phyloP scores from a whole-genome alignment of 1,284 basidiomycete species.

The Naganishia sp. region DNA sequence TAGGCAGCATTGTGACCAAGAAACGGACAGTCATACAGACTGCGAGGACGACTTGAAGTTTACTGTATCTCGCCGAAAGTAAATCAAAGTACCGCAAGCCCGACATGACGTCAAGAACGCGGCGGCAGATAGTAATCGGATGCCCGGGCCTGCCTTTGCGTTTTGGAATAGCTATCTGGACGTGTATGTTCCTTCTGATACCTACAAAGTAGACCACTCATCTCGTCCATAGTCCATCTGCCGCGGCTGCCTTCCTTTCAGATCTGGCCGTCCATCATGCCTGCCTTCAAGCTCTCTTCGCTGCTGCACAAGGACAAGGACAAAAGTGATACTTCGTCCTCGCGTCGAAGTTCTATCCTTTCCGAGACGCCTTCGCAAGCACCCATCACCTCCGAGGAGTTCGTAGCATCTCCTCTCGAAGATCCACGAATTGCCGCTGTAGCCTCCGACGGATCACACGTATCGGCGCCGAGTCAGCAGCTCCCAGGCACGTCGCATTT shows the following conservation, averaged over 20 bases:
- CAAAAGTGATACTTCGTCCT: slow-evolving; percentile 1
- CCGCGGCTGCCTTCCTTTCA: too few relatives aligned
- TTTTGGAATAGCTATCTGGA: too few relatives aligned
- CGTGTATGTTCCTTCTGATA: too few relatives aligned
- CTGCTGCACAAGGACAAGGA: slow-evolving; percentile 25
- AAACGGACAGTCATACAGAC: background rate
- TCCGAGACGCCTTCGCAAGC: background rate
- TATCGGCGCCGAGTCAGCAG: background rate
- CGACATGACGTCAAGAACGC: slow-evolving; percentile 6
- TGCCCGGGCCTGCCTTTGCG: too few relatives aligned
- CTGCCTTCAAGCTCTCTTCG: slow-evolving; percentile 22
- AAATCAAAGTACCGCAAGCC: background rate
- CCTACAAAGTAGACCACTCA: too few relatives aligned
- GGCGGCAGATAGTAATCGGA: background rate
- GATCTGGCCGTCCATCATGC: background rate
- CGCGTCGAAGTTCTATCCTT: slow-evolving; percentile 15
- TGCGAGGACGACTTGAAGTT: background rate
- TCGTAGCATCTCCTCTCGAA: background rate
- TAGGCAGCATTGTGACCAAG: slow-evolving; percentile 17
- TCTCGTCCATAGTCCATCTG: too few relatives aligned
- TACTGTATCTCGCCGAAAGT: background rate
- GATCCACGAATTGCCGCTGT: background rate
- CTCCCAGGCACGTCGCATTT: background rate
- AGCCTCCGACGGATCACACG: background rate
- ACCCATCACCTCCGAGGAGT: slow-evolving; percentile 1